These are phyloP conservation scores for Sodiomyces alkalinus DNA, from an alignment of 2,329 filamentous ascomycete genomes.

Conservation along the genomic window DNA sequence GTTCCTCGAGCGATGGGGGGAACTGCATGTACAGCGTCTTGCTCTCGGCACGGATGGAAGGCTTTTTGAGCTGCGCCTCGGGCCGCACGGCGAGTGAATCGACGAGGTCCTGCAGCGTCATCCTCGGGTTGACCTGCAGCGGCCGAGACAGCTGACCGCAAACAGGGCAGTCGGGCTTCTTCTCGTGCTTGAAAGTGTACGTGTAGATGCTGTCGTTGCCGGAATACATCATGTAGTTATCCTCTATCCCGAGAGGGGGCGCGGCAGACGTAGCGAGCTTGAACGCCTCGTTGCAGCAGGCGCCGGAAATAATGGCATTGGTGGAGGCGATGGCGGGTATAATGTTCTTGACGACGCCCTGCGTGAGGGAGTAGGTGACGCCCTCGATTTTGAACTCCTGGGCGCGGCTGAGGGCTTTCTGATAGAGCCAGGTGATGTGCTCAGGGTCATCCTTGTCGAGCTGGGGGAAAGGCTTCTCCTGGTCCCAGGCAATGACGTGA, in stretches of 20 bases:
- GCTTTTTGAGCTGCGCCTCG: slow-evolving; percentile 87
- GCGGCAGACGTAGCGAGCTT: slow-evolving; percentile 80
- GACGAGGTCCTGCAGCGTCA: slow-evolving; percentile 70
- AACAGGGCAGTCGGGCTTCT: slow-evolving; percentile 88
- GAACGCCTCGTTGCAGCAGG: slow-evolving; percentile 92
- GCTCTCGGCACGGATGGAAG: slow-evolving; percentile 62
- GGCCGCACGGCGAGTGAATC: slow-evolving; percentile 70
- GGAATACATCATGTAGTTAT: slow-evolving; percentile 99
- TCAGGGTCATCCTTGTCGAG: slow-evolving; percentile 94
- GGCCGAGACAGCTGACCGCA: slow-evolving; percentile 74
- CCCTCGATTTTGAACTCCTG: slow-evolving; percentile 80
- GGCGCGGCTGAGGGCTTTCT: slow-evolving; percentile 67
- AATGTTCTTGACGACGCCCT: slow-evolving; percentile 98
- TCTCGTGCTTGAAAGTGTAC: slow-evolving; percentile 90
- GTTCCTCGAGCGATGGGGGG: slow-evolving; percentile 66
- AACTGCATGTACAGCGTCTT: slow-evolving; percentile 86
- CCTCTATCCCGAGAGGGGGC: slow-evolving; percentile 60
- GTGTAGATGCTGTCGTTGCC: slow-evolving; percentile 94
- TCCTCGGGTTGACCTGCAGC: slow-evolving; percentile 52
- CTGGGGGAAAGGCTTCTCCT: slow-evolving; percentile 63
- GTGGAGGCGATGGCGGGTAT: slow-evolving; percentile 97
- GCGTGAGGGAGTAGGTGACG: slow-evolving; percentile 88
- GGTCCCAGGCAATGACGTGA: slow-evolving; percentile 93
- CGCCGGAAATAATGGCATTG: slow-evolving; percentile 89
- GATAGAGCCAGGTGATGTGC: slow-evolving; percentile 93